Base-by-base conservation (phyloP, 306 rosid species). In the Cucumis hystrix region DNA sequence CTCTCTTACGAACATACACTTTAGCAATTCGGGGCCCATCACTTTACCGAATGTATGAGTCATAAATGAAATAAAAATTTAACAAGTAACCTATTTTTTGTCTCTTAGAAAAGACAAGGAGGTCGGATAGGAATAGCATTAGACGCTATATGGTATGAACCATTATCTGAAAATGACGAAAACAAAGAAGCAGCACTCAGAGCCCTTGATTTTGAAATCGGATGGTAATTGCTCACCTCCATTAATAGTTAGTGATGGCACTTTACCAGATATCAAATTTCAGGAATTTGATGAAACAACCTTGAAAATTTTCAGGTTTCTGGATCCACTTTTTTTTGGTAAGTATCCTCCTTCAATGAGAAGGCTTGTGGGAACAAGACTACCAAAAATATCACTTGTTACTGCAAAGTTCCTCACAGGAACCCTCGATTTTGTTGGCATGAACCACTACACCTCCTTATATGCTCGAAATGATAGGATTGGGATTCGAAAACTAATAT, bases 71-170 rank as follows among this genome's bases (percentile, higher is more conserved):
- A 37, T 70, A 21, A 70, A 39, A 69, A 45, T 45, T 69, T 41
- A n/a, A 43, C 7, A 13, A 9, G 28, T 39, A 2, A 28, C 21
- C 6, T 73, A 4, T 45, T 40, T 49, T 21, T 37, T 61, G 41
- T 65, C 57, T 60, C 72, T 20, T 82, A 93, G 98, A 88, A 84
- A 86, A 78, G 52, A 66, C 97, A 91, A 85, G 90, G 88, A 68
- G 98, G 98, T 81, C 85, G 87, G 84, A 78, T 93, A 76, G 98
- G 98, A 81, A 89, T 93, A 81, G 87, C 92, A 61, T 74, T 90
- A 60, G 98, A 94, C 84, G 87, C 86, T 30, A 49, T 83, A 81
- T 94, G 98, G 98, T 87, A 91, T 78, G 98, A 87, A 79, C 96
- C 97, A 21, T 80, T 82, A 68, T 86, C 96, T 52, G 90, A 87